Evolutionary conservation across 192 early-diverging fungal species (phyloP).

Genomic region (Coemansia sp.): DNA sequence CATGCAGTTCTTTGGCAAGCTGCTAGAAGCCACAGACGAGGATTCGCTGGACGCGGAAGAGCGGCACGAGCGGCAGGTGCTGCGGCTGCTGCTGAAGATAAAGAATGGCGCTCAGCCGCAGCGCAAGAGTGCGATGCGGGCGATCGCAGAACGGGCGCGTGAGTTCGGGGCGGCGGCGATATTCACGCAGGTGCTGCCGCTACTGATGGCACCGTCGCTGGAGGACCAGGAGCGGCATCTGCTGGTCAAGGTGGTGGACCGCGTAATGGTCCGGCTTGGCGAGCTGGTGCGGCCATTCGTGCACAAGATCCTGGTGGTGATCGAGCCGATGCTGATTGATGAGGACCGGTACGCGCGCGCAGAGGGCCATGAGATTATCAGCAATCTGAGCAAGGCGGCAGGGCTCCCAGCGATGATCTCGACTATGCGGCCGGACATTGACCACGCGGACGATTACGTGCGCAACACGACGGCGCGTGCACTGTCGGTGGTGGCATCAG

Average conservation of each 20-base stretch:
- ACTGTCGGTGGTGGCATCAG: conserved; percentile 95
- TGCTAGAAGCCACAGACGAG: conserved; percentile 85
- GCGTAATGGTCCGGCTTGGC: conserved; percentile 93
- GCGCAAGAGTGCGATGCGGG: conserved; percentile 89
- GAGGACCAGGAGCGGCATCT: conserved; percentile 99
- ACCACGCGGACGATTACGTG: conserved; percentile 97
- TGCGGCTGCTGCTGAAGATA: conserved; percentile 93
- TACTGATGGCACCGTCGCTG: conserved; percentile 94
- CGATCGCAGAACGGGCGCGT: conserved; percentile 94
- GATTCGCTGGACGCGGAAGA: conserved; percentile 79
- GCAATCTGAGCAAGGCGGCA: conserved; percentile 95
- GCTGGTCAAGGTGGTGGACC: conserved; percentile 97
- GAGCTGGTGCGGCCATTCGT: conserved; percentile 94
- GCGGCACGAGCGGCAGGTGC: conserved; percentile 91
- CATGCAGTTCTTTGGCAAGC: conserved; percentile 94
- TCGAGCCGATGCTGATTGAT: conserved; percentile 96
- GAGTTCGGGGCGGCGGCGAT: conserved; percentile 92
- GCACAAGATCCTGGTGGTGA: conserved; percentile 98
- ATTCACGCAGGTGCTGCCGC: conserved; percentile 93
- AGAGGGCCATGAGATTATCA: conserved; percentile 97
- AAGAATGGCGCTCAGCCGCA: conserved; percentile 97
- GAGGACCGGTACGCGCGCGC: conserved; percentile 96
- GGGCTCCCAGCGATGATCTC: conserved; percentile 98
- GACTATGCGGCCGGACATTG: conserved; percentile 99
- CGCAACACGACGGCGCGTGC: conserved; percentile 97